Evolutionary conservation across 441 rosid species (phyloP).

Genomic region (Populus hybrid): DNA sequence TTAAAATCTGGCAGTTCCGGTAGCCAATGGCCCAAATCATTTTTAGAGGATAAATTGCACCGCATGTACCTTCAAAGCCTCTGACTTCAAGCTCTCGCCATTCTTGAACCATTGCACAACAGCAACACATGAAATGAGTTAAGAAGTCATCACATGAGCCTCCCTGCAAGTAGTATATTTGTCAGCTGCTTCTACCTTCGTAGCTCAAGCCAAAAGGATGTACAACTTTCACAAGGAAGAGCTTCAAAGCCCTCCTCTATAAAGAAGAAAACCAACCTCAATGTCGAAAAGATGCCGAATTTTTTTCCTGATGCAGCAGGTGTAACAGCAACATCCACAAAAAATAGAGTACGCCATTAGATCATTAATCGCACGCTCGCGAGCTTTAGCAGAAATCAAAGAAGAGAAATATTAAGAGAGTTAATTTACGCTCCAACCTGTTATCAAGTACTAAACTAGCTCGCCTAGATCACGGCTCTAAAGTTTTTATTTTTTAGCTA

Average conservation of each 20-base stretch:
- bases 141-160: constrained; percentile 36
- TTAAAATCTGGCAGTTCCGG: not conserved
- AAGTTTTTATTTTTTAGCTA: not conserved
- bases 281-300: constrained; percentile 30
- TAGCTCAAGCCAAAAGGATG: not conserved
- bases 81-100: constrained; percentile 41
- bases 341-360: constrained; percentile 30
- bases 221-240: not conserved
- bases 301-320: constrained; percentile 29
- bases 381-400: constrained; percentile 23
- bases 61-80: constrained; percentile 25
- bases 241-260: not conserved
- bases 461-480: not conserved
- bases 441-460: not conserved
- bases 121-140: constrained; percentile 44
- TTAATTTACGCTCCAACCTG: not conserved
- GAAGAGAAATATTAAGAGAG: not conserved
- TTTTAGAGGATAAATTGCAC: not conserved
- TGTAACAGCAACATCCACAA: constrained; percentile 46
- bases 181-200: not conserved
- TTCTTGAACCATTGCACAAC: constrained; percentile 51
- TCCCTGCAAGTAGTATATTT: constrained; percentile 23
- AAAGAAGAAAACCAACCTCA: constrained; percentile 11
- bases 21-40: not conserved
- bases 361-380: constrained; percentile 26